These are phyloP conservation scores for Cladophialophora bantiana DNA, from an alignment of 2,329 filamentous ascomycete genomes.

Conservation along the genomic window DNA sequence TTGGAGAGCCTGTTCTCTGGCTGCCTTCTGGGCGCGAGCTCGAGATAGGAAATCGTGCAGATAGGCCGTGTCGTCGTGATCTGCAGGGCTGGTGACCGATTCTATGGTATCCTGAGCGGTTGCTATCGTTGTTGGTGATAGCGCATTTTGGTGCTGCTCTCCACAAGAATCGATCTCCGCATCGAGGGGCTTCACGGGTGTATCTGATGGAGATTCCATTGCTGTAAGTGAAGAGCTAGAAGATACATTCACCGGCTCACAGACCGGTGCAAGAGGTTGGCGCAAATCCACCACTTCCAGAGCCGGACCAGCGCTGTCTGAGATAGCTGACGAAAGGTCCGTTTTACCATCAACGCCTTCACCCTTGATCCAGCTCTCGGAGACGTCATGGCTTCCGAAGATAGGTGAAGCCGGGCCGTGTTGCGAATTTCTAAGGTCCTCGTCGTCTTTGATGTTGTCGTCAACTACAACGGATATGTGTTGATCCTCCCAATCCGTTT, in stretches of 20 bases:
- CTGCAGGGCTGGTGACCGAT: constrained; percentile 7
- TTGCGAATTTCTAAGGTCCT: neutral
- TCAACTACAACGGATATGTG: neutral
- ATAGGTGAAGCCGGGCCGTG: constrained; percentile 9
- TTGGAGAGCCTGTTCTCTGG: constrained; percentile 10
- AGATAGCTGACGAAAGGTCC: constrained; percentile 10
- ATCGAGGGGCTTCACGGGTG: neutral
- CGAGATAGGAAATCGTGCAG: constrained; percentile 39
- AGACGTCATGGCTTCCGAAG: neutral
- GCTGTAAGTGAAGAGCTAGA: neutral
- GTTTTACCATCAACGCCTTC: constrained; percentile 1
- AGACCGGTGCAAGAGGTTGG: neutral
- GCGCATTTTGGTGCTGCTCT: neutral
- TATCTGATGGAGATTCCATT: neutral
- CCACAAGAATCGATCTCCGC: neutral
- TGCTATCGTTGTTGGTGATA: neutral
- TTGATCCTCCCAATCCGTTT: constrained; percentile 2
- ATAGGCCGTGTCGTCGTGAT: constrained; percentile 41
- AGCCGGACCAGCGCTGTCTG: constrained; percentile 7
- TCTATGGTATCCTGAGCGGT: neutral
- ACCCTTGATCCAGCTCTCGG: neutral
- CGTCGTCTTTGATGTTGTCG: neutral
- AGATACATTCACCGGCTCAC: neutral
- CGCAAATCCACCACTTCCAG: constrained; percentile 4
- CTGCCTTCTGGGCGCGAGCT: constrained; percentile 34